A percentile compares a stretch with the other conserved stretches of the same genome.
phyloP scores from a whole-genome alignment of 768 basidiomycete species.

The Lyophyllum semitale region DNA sequence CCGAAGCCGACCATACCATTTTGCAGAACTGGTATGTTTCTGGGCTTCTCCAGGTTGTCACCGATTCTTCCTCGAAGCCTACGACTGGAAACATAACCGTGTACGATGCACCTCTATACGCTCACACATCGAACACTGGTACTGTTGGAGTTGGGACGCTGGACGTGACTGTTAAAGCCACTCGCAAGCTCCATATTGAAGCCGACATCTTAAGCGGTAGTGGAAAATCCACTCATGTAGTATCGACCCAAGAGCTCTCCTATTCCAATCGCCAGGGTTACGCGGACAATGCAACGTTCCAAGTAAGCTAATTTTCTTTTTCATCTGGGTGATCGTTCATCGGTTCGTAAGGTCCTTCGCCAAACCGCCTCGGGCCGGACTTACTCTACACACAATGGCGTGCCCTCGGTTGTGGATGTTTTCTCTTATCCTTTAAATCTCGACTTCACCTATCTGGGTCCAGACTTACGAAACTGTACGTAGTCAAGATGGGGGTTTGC shows the following conservation, averaged over 20 bases:
- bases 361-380: conserved; percentile 41
- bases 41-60: conserved; percentile 67
- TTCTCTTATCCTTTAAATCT: conserved; percentile 50
- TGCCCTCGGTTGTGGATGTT: conserved; percentile 36
- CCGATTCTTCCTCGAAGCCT: conserved; percentile 57
- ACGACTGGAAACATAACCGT: conserved; percentile 69
- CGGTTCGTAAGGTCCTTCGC: conserved; percentile 33
- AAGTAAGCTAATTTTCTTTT: conserved; percentile 27
- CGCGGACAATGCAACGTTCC: conserved; percentile 43
- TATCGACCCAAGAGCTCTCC: conserved; percentile 60
- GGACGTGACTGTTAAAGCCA: conserved; percentile 63
- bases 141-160: conserved; percentile 45
- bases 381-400: conserved; percentile 43
- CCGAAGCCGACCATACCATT: conserved; percentile 64
- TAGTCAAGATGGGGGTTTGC: conserved; percentile 1
- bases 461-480: conserved; percentile 38
- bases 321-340: conserved; percentile 1
- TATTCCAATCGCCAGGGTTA: conserved; percentile 69
- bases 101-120: conserved; percentile 61
- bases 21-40: conserved; percentile 81
- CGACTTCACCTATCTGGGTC: conserved; percentile 40
- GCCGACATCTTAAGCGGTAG: conserved; percentile 63
- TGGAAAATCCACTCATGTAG: conserved; percentile 53
- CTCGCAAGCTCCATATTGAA: conserved; percentile 59
- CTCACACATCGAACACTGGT: conserved; percentile 50